Base-by-base conservation (phyloP, 2,329 filamentous ascomycete species). In the Fusarium tricinctum region DNA sequence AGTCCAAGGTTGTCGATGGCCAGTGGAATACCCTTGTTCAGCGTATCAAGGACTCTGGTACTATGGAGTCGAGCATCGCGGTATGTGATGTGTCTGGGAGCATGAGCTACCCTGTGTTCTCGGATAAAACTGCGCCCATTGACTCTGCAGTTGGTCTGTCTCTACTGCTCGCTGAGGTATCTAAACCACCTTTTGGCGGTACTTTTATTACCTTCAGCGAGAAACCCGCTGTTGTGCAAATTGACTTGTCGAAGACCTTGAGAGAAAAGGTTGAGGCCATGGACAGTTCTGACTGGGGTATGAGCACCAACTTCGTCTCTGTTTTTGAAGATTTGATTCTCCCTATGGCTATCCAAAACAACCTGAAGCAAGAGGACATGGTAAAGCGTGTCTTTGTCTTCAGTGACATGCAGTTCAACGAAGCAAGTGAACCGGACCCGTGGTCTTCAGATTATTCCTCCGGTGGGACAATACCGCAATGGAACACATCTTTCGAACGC, bases 311-410 rank as follows among this genome's bases (percentile, higher is more conserved):
- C 67, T 85, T 89, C 57, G 79, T 82, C 7, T 80, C 83, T 22
- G 86, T 88, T 6, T 89, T 89, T 58, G 80, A 83, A 51, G 51
- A 80, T 0, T 76, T 88, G 2, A 82, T 89, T 46, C 81, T 89
- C 1, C 85, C 85, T 4, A 81, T 86, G 79, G 86, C 87, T 0
- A 52, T 83, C 9, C 44, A 79, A 46, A 80, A 87, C 65, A 80
- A 84, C 13, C 69, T 89, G 33, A 81, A 78, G 65, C 82, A 79
- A 39, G 84, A 87, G 54, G 82, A 89, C 39, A 89, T 89, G 86
- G 82, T 89, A 17, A 88, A 88, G 77, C 83, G 84, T 6, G 73
- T 89, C 17, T 88, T 89, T 69, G 83, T 89, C 33, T 89, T 89
- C 69, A 84, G 79, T 44, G 86, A 88, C 72, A 89, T 89, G 87